phyloP scores from a whole-genome alignment of 306 rosid species.

The Vachellia collinsii region DNA sequence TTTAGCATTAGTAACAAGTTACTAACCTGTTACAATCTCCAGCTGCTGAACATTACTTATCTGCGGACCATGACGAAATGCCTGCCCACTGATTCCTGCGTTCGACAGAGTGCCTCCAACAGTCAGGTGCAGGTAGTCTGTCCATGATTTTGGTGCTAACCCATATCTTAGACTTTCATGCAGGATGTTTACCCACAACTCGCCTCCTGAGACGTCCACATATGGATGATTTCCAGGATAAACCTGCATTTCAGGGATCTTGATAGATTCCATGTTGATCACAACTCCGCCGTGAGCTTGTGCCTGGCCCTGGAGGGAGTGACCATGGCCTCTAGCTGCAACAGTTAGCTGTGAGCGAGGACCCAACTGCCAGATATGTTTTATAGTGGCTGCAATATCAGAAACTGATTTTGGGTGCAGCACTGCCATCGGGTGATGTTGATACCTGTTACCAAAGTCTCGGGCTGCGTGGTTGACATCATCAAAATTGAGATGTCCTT shows the following conservation, averaged over 20 bases:
- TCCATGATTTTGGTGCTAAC: slow-evolving; percentile 93
- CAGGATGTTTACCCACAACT: slow-evolving; percentile 89
- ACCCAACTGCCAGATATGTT: slow-evolving; percentile 81
- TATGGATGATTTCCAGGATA: slow-evolving; percentile 52
- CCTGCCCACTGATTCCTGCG: slow-evolving; percentile 96
- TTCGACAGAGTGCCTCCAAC: slow-evolving; percentile 98
- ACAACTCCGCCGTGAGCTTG: slow-evolving; percentile 84
- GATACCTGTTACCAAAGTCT: slow-evolving; percentile 88
- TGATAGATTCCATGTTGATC: slow-evolving; percentile 84
- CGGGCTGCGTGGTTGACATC: slow-evolving; percentile 62
- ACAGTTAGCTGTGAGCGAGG: slow-evolving; percentile 75
- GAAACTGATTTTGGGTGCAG: slow-evolving; percentile 76
- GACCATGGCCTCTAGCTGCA: slow-evolving; percentile 98
- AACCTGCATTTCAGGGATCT: slow-evolving; percentile 57
- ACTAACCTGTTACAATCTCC: slow-evolving; percentile 95
- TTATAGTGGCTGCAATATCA: slow-evolving; percentile 69
- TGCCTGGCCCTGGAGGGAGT: slow-evolving; percentile 92
- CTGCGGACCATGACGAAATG: slow-evolving; percentile 95
- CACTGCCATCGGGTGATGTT: slow-evolving; percentile 68
- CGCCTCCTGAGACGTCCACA: slow-evolving; percentile 87
- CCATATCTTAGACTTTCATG: slow-evolving; percentile 83
- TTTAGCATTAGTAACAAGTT: not conserved
- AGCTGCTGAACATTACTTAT: slow-evolving; percentile 91
- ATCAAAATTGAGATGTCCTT: slow-evolving; percentile 72
- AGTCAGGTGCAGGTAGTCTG: slow-evolving; percentile 88